These are phyloP conservation scores for Stevia rebaudiana DNA, from an alignment of 140 eudicot species.

Conservation along the genomic window DNA sequence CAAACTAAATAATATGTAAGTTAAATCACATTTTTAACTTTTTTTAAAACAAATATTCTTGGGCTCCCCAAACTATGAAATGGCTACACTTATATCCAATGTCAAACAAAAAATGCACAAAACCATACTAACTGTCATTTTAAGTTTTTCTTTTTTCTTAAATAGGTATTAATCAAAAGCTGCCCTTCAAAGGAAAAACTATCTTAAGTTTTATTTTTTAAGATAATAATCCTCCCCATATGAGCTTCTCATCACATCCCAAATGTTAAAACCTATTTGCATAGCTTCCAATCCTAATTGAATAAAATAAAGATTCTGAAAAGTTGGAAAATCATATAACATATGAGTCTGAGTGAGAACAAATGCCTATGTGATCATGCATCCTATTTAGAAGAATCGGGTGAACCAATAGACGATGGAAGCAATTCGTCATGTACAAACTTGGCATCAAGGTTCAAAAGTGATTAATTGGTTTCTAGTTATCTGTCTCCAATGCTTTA, in stretches of 20 bases:
- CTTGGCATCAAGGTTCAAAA: not conserved
- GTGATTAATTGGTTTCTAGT: not conserved
- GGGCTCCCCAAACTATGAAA: not conserved
- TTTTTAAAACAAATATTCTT: not conserved
- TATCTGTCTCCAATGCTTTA: not conserved
- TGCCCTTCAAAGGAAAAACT: not conserved
- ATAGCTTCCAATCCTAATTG: not conserved
- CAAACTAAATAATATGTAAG: not conserved
- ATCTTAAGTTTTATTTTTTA: not conserved
- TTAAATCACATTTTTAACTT: not conserved
- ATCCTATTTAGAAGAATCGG: not conserved
- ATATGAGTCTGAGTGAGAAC: not conserved
- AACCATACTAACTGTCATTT: not conserved
- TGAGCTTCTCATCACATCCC: conserved; percentile 5
- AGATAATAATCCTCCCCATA: not conserved
- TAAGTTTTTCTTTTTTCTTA: not conserved
- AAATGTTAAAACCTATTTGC: not conserved
- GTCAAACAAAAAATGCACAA: not conserved
- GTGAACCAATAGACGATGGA: not conserved
- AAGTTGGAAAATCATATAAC: not conserved
- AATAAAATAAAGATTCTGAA: not conserved
- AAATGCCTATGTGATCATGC: not conserved
- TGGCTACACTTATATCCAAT: conserved; percentile 3
- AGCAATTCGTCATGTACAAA: not conserved
- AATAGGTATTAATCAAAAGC: not conserved